Evolutionary conservation across 2,329 filamentous ascomycete species (phyloP).

Genomic region (Pyrenophora tritici-repentis): DNA sequence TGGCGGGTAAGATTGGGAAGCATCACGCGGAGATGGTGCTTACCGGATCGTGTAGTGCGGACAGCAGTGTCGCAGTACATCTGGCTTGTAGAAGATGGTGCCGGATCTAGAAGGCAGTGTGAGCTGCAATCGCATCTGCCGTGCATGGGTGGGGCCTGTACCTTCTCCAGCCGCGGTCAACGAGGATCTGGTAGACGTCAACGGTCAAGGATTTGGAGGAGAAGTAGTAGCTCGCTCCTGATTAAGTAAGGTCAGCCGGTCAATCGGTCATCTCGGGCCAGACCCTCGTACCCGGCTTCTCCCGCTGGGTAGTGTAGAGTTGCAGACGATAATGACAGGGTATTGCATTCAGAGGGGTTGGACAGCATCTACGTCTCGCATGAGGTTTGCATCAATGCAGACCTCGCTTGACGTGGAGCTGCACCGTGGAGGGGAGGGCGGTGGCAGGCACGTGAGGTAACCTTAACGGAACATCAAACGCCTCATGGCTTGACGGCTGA

Average conservation of each 20-base stretch:
- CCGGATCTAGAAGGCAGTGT: slow-evolving; percentile 49
- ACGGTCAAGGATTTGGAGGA: slow-evolving; percentile 65
- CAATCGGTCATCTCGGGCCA: slow-evolving; percentile 19
- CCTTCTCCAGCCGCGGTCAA: slow-evolving; percentile 79
- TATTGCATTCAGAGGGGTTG: too few species aligned
- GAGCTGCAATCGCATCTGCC: slow-evolving; percentile 10
- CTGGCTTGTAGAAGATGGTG: slow-evolving; percentile 74
- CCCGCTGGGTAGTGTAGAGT: slow-evolving; percentile 7
- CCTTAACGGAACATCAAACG: slow-evolving; percentile 36
- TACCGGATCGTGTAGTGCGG: slow-evolving; percentile 82
- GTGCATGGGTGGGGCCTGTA: slow-evolving; percentile 52
- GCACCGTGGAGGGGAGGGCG: slow-evolving; percentile 20
- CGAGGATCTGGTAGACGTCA: slow-evolving; percentile 70
- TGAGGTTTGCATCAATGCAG: slow-evolving; percentile 1
- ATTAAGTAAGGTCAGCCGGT: slow-evolving; percentile 36
- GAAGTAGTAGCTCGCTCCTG: slow-evolving; percentile 76
- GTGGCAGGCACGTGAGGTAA: slow-evolving; percentile 33
- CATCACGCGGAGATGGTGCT: slow-evolving; percentile 3
- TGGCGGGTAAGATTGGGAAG: slow-evolving; percentile 14
- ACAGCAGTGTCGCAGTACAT: slow-evolving; percentile 81
- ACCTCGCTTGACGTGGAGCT: slow-evolving; percentile 23
- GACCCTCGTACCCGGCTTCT: slow-evolving; percentile 12
- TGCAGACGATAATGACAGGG: neutral
- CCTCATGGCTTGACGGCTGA: slow-evolving; percentile 7
- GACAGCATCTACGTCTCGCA: neutral